Conservation (phyloP, 2,329 filamentous ascomycete species). For the Colletotrichum tropicicola region DNA sequence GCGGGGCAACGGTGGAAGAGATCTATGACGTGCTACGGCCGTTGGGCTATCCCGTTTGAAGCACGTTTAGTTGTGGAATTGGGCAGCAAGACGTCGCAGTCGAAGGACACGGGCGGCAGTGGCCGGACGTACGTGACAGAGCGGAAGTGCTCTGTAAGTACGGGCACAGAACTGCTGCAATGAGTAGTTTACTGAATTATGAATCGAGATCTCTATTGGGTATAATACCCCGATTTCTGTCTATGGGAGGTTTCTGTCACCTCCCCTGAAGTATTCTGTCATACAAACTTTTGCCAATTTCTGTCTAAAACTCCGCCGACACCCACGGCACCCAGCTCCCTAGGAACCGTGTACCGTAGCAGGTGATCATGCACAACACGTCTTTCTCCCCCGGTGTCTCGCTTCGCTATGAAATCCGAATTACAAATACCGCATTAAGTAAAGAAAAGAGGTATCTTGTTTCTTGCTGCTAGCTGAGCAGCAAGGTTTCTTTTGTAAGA, state of each 20-base stretch:
- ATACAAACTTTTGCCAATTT: conserved; percentile 4
- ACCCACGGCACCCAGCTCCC: neutral
- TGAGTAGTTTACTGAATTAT: neutral
- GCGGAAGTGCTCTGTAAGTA: too few relatives aligned
- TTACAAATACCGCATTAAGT: conserved; percentile 18
- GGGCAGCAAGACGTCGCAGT: too few relatives aligned
- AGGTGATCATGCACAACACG: neutral
- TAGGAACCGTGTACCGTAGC: neutral
- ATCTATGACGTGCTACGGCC: too few relatives aligned
- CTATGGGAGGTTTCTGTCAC: neutral
- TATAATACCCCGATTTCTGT: conserved; percentile 27
- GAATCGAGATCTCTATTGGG: conserved; percentile 29
- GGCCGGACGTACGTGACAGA: too few relatives aligned
- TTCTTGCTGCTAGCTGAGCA: neutral
- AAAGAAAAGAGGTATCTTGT: neutral
- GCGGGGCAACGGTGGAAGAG: too few relatives aligned
- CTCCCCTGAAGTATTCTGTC: neutral
- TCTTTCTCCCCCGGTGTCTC: neutral
- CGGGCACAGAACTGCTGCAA: neutral
- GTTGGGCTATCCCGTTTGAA: too few relatives aligned
- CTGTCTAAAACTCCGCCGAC: neutral
- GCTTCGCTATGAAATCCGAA: conserved; percentile 9
- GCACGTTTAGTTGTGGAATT: too few relatives aligned
- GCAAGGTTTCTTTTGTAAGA: neutral
- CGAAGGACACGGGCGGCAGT: too few relatives aligned